Base-by-base conservation (phyloP, 1,139 yeast genomes). In the Petasospora fabianii region DNA sequence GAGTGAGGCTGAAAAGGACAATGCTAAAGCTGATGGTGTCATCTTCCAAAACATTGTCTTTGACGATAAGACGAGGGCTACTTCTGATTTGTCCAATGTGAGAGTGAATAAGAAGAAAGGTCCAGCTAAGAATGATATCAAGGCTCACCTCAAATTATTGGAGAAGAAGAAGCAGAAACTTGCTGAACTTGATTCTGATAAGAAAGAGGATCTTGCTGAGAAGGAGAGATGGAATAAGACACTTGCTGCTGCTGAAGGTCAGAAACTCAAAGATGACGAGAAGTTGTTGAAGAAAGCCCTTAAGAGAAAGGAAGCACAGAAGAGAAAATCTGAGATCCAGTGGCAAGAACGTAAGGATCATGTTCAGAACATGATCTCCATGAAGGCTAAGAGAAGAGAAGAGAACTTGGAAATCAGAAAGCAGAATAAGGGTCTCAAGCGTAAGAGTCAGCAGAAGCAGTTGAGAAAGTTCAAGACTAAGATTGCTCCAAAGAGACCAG, bases 251-350 rank as follows among this genome's bases (percentile, higher is more conserved):
- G 90, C 95, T 4, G 96, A 88, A 62, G 98, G 98, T 34, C 66
- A 78, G 21, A 90, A 87, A 60, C 68, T 90, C 35, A 84, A 84
- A 54, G 97, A 94, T 60, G 95, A 92, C 60, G 98, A 90, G 59
- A 82, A 79, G 57, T 66, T 92, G 52, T 73, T 94, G 61, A 83
- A 81, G 55, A 90, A 87, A 61, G 86, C 97, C 2, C 64, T 92
- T 47, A 88, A 84, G 66, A 74, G 85, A 53, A 85, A 86, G 58
- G 95, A 84, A 54, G 77, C 83, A 47, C 72, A 75, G 59, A 88
- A 87, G 65, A 73, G 85, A 55, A 84, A 77, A 65, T 83, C 94
- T 50, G 92, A 84, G 53, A 67, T 79, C 36, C 94, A 86, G 61
- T 87, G 96, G 96, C 75, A 69, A 50, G 96, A 88, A 39, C 77